Percentiles rank a stretch among this genome's conserved stretches.
Evolutionary conservation across 106 monocot genomes (phyloP).

Genomic region (Chionographis japonica): DNA sequence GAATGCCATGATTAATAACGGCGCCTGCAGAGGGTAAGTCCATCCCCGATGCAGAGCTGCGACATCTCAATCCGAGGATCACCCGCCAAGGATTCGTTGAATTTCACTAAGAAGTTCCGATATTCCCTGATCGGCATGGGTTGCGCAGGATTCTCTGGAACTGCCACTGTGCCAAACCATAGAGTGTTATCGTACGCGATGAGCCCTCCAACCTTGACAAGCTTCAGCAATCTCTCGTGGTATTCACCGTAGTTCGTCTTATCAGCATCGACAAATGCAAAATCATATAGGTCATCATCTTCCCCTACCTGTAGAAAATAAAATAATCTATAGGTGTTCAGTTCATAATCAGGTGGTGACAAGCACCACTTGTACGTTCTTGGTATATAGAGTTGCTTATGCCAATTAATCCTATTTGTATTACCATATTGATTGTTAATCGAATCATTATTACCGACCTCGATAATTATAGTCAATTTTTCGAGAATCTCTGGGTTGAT

Average conservation of each 20-base stretch:
- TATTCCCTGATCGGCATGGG: background rate
- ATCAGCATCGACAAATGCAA: conserved; percentile 64
- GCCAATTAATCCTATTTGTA: too few species aligned
- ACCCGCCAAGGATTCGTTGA: conserved; percentile 36
- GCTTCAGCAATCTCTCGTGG: conserved; percentile 47
- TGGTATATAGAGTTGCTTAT: too few species aligned
- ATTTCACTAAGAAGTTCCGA: conserved; percentile 3
- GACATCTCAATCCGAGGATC: conserved; percentile 36
- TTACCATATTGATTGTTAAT: too few species aligned
- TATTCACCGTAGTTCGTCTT: conserved; percentile 39
- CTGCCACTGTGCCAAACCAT: conserved; percentile 43
- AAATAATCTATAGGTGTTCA: too few species aligned
- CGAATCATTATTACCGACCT: too few species aligned
- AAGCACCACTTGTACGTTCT: too few species aligned
- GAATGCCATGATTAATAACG: conserved; percentile 5
- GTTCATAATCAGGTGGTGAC: too few species aligned
- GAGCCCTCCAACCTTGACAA: conserved; percentile 52
- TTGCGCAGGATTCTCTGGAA: background rate
- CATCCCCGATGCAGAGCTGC: conserved; percentile 34
- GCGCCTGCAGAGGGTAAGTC: conserved; percentile 41
- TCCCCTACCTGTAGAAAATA: background rate
- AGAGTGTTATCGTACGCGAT: conserved; percentile 68
- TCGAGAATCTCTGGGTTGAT: too few species aligned
- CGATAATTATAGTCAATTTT: too few species aligned
- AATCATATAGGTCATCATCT: conserved; percentile 33